phyloP scores from a whole-genome alignment of 176 grass and related monocot genomes.

The Oryza glaberrima region DNA sequence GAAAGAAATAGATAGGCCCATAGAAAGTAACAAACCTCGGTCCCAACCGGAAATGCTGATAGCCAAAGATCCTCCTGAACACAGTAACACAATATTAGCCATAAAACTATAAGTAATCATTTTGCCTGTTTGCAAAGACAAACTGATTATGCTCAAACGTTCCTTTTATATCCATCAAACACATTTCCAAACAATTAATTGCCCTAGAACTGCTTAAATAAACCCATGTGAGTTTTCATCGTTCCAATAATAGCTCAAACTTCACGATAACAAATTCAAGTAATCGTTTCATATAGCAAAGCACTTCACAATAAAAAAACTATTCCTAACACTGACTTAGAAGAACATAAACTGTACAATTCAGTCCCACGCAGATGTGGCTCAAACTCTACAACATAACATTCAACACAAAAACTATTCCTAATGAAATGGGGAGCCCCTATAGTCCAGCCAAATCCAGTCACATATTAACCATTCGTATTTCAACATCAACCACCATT shows the following conservation, averaged over 20 bases:
- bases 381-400: not conserved
- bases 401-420: not conserved
- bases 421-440: not conserved
- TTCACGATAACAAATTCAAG: not conserved
- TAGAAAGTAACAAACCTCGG: slow-evolving; percentile 56
- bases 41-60: slow-evolving; percentile 69
- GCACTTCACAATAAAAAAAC: not conserved
- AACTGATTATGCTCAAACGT: not conserved
- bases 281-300: not conserved
- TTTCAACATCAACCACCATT: not conserved
- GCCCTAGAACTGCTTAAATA: not conserved
- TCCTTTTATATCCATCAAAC: not conserved
- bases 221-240: not conserved
- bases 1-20: not conserved
- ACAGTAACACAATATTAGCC: slow-evolving; percentile 29
- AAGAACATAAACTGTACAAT: not conserved
- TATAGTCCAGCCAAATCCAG: not conserved
- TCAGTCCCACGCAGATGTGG: no score
- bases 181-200: slow-evolving; percentile 1
- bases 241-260: not conserved
- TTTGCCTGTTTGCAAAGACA: not conserved
- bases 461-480: not conserved
- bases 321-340: not conserved
- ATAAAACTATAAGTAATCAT: not conserved
- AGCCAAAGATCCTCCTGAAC: slow-evolving; percentile 81